Evolutionary conservation across 164 flowering plant genomes (phyloP).

Genomic region (Vitis labrusca): DNA sequence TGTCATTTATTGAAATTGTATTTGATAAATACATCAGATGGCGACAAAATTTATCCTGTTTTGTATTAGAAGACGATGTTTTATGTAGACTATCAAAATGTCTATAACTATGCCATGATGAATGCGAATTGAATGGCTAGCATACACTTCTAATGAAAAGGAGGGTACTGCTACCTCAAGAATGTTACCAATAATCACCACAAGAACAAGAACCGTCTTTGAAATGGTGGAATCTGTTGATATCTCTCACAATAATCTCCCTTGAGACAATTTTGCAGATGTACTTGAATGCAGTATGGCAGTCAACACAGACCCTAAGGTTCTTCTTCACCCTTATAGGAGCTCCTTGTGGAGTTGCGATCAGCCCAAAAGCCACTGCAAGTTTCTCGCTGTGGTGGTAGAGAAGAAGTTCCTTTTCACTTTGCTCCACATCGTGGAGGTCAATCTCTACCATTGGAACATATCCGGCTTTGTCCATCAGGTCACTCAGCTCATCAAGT

Average conservation of each 20-base stretch:
- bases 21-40: no score
- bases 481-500: slow-evolving; percentile 49
- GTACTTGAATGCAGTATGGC: slow-evolving; percentile 60
- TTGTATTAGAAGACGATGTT: no score
- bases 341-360: slow-evolving; percentile 58
- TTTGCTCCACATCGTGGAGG: slow-evolving; percentile 51
- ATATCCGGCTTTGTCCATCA: slow-evolving; percentile 52
- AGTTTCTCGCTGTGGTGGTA: slow-evolving; percentile 61
- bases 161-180: background rate
- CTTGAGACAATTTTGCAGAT: slow-evolving; percentile 49
- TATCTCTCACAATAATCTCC: slow-evolving; percentile 58
- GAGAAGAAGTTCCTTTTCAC: slow-evolving; percentile 54
- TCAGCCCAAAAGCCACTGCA: slow-evolving; percentile 63
- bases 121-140: background rate
- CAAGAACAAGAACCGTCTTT: slow-evolving; percentile 66
- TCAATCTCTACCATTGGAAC: slow-evolving; percentile 59
- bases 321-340: slow-evolving; percentile 67
- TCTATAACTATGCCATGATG: background rate
- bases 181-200: slow-evolving; percentile 61
- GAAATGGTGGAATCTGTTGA: slow-evolving; percentile 65
- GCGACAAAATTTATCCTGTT: no score
- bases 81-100: no score
- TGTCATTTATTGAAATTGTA: no score
- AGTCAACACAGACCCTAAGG: slow-evolving; percentile 55
- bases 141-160: background rate